Conservation (phyloP, 2,329 filamentous ascomycete genomes). For the Neophaeococcomyces mojaviensis region DNA sequence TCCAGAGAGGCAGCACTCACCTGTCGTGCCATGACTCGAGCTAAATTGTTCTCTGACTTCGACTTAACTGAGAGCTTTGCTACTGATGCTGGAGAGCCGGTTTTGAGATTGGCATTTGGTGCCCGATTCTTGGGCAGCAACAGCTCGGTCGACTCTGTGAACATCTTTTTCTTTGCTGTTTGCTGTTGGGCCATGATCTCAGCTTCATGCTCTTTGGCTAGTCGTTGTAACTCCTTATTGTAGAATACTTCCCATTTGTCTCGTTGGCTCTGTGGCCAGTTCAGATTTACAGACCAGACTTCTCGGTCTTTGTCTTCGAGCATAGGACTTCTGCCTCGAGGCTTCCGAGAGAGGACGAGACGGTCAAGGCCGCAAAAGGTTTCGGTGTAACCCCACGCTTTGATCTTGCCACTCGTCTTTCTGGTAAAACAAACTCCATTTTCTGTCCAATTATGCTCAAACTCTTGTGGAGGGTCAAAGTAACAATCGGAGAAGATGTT, state of each 20-base stretch:
- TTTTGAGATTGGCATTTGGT: constrained; percentile 3
- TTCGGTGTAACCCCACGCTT: constrained; percentile 23
- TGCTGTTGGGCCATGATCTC: constrained; percentile 8
- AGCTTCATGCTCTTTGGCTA: constrained; percentile 13
- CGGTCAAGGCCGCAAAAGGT: constrained; percentile 23
- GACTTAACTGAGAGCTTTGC: neutral
- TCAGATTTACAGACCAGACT: constrained; percentile 22
- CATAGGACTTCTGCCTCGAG: constrained; percentile 21
- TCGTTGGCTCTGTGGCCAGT: constrained; percentile 21
- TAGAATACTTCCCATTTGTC: constrained; percentile 17
- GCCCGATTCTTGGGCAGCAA: constrained; percentile 8
- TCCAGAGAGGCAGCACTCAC: neutral
- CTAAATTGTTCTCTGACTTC: neutral
- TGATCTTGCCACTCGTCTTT: constrained; percentile 12
- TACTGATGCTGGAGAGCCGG: neutral
- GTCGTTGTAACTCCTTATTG: constrained; percentile 7
- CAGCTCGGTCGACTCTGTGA: constrained; percentile 11
- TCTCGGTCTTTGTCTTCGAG: constrained; percentile 22
- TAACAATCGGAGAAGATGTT: constrained; percentile 25
- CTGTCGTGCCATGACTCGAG: constrained; percentile 1
- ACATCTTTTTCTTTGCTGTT: constrained; percentile 10
- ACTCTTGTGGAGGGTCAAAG: constrained; percentile 12
- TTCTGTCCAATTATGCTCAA: constrained; percentile 22
- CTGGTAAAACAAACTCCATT: constrained; percentile 21
- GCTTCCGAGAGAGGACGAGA: constrained; percentile 16